Percentiles rank a stretch among this genome's conserved stretches.
phyloP scores from a whole-genome alignment of 1,139 yeast genomes.

The Scheffersomyces titani region DNA sequence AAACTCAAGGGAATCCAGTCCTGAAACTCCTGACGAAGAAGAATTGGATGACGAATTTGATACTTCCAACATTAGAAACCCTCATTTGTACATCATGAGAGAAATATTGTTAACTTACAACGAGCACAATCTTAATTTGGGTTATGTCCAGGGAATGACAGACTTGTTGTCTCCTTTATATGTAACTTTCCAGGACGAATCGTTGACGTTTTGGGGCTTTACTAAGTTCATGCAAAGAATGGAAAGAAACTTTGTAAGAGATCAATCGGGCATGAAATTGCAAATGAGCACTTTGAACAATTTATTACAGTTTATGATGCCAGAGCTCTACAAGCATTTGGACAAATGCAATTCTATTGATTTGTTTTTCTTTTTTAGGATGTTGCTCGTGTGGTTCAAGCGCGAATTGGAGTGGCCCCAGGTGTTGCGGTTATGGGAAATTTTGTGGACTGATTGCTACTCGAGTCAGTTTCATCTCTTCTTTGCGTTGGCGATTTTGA shows the following conservation, averaged over 20 bases:
- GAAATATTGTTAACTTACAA: constrained; percentile 85
- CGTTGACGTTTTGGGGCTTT: constrained; percentile 86
- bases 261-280: constrained; percentile 88
- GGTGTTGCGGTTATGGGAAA: constrained; percentile 84
- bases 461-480: constrained; percentile 86
- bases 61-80: constrained; percentile 56
- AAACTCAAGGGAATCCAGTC: constrained; percentile 31
- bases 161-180: constrained; percentile 88
- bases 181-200: constrained; percentile 74
- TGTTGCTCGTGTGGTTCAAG: constrained; percentile 94
- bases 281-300: constrained; percentile 85
- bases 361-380: constrained; percentile 89
- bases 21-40: constrained; percentile 51
- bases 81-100: constrained; percentile 69
- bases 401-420: constrained; percentile 86
- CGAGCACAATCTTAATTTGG: constrained; percentile 78
- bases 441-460: constrained; percentile 83
- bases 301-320: constrained; percentile 84
- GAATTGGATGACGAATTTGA: constrained; percentile 51
- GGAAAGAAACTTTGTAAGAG: constrained; percentile 92
- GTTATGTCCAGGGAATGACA: constrained; percentile 98
- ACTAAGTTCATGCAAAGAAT: constrained; percentile 86
- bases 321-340: constrained; percentile 77
- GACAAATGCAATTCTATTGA: constrained; percentile 87
- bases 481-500: constrained; percentile 82